phyloP scores from a whole-genome alignment of 495 filamentous ascomycete species.

The Lophiotrema nucula region DNA sequence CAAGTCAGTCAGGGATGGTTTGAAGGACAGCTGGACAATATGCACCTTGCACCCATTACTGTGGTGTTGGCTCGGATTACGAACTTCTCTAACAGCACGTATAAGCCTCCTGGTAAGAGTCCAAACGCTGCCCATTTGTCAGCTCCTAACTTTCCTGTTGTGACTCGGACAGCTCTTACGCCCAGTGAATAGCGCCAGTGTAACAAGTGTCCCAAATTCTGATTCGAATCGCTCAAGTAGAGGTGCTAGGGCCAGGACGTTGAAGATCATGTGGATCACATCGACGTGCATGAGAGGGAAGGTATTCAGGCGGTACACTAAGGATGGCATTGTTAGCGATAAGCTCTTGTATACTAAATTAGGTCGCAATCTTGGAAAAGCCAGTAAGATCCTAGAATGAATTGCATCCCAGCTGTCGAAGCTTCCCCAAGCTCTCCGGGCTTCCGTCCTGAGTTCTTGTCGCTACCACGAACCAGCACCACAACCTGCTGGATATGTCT shows the following conservation, averaged over 20 bases:
- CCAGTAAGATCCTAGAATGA: too few species aligned
- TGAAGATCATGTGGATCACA: conserved; percentile 76
- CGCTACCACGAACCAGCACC: too few species aligned
- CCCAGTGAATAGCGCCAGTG: conserved; percentile 79
- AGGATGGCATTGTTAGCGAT: conserved; percentile 39
- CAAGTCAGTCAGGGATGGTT: too few species aligned
- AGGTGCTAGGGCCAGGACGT: conserved; percentile 74
- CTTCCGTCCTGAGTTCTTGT: too few species aligned
- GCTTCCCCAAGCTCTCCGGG: too few species aligned
- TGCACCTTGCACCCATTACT: conserved; percentile 82
- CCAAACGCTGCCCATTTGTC: conserved; percentile 36
- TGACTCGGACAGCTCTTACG: conserved; percentile 58
- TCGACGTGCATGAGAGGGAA: conserved; percentile 84
- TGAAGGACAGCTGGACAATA: background rate
- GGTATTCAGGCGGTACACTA: conserved; percentile 91
- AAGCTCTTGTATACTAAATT: too few species aligned
- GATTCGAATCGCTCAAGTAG: conserved; percentile 88
- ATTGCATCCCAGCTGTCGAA: too few species aligned
- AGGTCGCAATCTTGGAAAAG: too few species aligned
- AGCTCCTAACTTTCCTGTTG: background rate
- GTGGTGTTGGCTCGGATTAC: conserved; percentile 41
- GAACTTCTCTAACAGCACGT: conserved; percentile 38
- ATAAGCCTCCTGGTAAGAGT: conserved; percentile 40
- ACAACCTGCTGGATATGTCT: too few species aligned
- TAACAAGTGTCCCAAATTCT: conserved; percentile 88